These are phyloP conservation scores for Microbotryum lychnidis-dioicae DNA, from an alignment of 1,284 basidiomycete genomes.

Conservation along the genomic window DNA sequence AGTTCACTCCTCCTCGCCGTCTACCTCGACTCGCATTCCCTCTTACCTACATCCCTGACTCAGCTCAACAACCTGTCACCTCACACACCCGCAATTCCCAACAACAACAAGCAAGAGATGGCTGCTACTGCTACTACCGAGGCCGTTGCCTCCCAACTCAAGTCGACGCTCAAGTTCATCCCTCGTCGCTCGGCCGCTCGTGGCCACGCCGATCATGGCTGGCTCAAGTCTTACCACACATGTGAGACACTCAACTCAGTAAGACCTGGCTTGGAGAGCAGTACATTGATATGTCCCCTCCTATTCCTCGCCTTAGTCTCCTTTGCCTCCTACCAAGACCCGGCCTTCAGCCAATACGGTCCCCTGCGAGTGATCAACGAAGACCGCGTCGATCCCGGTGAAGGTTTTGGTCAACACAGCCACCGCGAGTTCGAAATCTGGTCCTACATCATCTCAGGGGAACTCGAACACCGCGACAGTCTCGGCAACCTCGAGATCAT, in stretches of 20 bases:
- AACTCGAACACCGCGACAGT: constrained; percentile 61
- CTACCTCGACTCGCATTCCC: too few relatives aligned
- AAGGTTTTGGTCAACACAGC: constrained; percentile 76
- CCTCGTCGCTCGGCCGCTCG: constrained; percentile 40
- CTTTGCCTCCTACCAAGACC: constrained; percentile 20
- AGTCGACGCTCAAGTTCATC: constrained; percentile 25
- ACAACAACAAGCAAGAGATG: too few relatives aligned
- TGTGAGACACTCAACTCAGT: constrained; percentile 2
- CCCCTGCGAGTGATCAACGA: constrained; percentile 63
- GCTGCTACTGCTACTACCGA: too few relatives aligned
- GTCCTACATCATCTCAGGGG: constrained; percentile 62
- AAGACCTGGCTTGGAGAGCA: neutral
- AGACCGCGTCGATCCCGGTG: constrained; percentile 66
- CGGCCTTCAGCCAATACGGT: constrained; percentile 37
- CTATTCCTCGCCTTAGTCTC: constrained; percentile 1
- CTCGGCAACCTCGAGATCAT: constrained; percentile 84
- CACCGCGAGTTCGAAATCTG: constrained; percentile 79
- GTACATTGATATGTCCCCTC: neutral
- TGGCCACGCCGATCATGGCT: constrained; percentile 72
- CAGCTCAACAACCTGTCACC: too few relatives aligned
- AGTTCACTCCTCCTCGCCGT: too few relatives aligned
- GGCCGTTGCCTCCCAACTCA: neutral
- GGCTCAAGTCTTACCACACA: constrained; percentile 55
- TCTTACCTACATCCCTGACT: too few relatives aligned
- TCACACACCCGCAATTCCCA: too few relatives aligned